Evolutionary conservation across 371 early-diverging fungal species (phyloP).

Genomic region (Rhizopus sp.): DNA sequence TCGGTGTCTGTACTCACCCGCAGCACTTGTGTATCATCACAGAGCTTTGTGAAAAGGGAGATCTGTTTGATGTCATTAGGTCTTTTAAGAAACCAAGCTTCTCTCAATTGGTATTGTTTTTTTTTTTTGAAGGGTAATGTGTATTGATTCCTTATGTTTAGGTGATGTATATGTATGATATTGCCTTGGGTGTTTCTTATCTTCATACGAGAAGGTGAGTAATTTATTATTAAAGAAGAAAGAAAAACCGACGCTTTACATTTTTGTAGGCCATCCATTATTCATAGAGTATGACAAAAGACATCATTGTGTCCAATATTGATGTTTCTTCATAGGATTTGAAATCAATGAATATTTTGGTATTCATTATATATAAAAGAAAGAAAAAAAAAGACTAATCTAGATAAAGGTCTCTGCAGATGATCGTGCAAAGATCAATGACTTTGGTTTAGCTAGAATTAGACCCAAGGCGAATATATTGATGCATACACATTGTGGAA

Average conservation of each 20-base stretch:
- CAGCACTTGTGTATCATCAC: constrained; percentile 75
- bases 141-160: constrained; percentile 6
- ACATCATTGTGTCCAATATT: background rate
- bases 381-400: too few species aligned
- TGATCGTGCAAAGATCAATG: constrained; percentile 77
- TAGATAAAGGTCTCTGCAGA: constrained; percentile 54
- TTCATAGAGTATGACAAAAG: constrained; percentile 35
- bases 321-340: constrained; percentile 53
- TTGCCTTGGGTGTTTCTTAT: constrained; percentile 75
- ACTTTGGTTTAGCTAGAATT: constrained; percentile 81
- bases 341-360: constrained; percentile 86
- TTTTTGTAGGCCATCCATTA: constrained; percentile 38
- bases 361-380: constrained; percentile 20
- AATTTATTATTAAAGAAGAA: background rate
- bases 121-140: background rate
- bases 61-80: constrained; percentile 76
- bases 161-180: constrained; percentile 83
- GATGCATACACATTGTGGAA: constrained; percentile 76
- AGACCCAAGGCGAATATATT: constrained; percentile 66
- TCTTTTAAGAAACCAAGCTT: constrained; percentile 64
- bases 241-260: too few species aligned
- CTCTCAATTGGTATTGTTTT: constrained; percentile 49
- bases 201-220: constrained; percentile 56
- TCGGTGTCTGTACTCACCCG: constrained; percentile 71
- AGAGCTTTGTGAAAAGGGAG: constrained; percentile 75